phyloP scores from a whole-genome alignment of 2,329 filamentous ascomycete species.

The Boeremia lycopersici region DNA sequence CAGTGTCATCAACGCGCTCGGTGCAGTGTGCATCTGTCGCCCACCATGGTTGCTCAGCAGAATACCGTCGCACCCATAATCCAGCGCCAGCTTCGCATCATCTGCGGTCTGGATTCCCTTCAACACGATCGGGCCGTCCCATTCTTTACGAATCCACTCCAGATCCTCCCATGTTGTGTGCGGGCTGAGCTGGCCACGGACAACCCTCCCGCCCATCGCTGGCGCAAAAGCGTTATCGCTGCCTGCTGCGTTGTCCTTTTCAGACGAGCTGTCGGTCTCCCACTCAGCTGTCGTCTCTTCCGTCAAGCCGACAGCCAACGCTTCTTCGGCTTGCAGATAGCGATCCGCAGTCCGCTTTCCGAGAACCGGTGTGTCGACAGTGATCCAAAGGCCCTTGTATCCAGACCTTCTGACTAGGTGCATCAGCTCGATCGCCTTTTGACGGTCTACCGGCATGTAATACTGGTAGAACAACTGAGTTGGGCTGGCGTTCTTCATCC shows the following conservation, averaged over 20 bases:
- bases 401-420: conserved; percentile 38
- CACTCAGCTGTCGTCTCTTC: conserved; percentile 56
- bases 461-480: conserved; percentile 44
- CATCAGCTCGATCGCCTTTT: conserved; percentile 42
- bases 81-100: conserved; percentile 53
- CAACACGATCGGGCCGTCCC: conserved; percentile 50
- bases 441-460: conserved; percentile 44
- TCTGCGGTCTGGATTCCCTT: conserved; percentile 55
- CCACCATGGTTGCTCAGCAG: conserved; percentile 61
- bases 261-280: conserved; percentile 45
- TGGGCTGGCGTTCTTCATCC: conserved; percentile 33
- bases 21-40: conserved; percentile 55
- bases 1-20: conserved; percentile 45
- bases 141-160: conserved; percentile 50
- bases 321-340: conserved; percentile 55
- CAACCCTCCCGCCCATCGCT: conserved; percentile 60
- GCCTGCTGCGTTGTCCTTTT: conserved; percentile 41
- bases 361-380: conserved; percentile 44
- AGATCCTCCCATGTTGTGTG: conserved; percentile 59
- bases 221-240: conserved; percentile 61
- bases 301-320: conserved; percentile 56
- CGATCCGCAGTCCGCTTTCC: conserved; percentile 46
- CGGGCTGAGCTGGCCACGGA: conserved; percentile 44
- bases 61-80: conserved; percentile 55
- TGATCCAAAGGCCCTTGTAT: conserved; percentile 46